Conservation (phyloP, 1,284 basidiomycete species). For the Meripilus lineatus region DNA sequence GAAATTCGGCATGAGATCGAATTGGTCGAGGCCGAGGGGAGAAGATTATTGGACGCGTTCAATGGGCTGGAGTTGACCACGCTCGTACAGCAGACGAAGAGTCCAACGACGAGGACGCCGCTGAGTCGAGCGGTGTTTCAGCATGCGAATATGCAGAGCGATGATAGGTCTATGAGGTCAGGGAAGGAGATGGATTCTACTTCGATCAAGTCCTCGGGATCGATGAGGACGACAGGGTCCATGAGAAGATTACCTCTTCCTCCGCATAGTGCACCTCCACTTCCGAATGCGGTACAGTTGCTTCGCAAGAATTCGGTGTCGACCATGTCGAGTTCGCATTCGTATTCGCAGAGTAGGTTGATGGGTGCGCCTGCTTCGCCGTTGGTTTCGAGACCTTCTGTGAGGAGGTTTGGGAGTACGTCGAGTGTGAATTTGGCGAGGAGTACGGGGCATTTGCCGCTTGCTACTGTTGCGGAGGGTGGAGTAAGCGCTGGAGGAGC, state of each 20-base stretch:
- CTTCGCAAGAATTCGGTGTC: constrained; percentile 46
- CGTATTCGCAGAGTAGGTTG: constrained; percentile 14
- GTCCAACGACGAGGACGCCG: constrained; percentile 7
- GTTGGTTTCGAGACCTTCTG: constrained; percentile 12
- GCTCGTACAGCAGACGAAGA: constrained; percentile 41
- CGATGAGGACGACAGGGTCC: constrained; percentile 40
- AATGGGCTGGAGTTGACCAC: constrained; percentile 68
- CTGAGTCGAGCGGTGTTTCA: background rate
- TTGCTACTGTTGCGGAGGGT: constrained; percentile 46
- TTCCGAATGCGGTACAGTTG: constrained; percentile 23
- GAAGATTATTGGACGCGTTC: constrained; percentile 67
- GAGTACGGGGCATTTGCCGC: constrained; percentile 43
- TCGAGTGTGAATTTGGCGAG: constrained; percentile 43
- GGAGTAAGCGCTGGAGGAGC: no score
- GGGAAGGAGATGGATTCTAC: constrained; percentile 32
- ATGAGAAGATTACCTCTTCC: constrained; percentile 22
- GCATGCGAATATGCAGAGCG: constrained; percentile 12
- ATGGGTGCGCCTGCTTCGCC: constrained; percentile 9
- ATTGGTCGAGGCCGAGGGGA: constrained; percentile 61
- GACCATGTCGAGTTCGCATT: constrained; percentile 39
- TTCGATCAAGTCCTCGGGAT: constrained; percentile 49
- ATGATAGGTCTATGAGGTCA: constrained; percentile 13
- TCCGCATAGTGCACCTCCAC: constrained; percentile 15
- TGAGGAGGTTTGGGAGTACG: constrained; percentile 33
- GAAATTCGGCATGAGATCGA: constrained; percentile 63